Percentiles rank a stretch among this genome's conserved stretches.
Conservation (phyloP, 2,329 filamentous ascomycete genomes). For the Moelleriella libera region DNA sequence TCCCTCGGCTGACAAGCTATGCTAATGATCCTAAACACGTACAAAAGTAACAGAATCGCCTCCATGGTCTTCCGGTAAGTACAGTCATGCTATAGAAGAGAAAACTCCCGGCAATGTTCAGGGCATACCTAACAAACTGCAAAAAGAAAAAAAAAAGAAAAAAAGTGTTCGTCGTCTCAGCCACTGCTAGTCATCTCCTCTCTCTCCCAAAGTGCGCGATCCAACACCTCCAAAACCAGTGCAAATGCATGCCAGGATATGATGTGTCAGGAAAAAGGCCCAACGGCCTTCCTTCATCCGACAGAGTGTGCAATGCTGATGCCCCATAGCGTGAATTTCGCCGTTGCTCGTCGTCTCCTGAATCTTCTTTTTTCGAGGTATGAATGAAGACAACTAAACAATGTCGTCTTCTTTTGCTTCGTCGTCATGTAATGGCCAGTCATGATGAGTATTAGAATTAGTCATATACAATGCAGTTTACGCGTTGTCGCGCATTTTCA, state of each 20-base stretch:
- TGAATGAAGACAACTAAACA: not conserved
- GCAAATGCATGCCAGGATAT: not conserved
- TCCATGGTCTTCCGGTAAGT: not conserved
- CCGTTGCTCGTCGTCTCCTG: not conserved
- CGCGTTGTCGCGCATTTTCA: slow-evolving; percentile 1
- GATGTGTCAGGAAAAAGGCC: not conserved
- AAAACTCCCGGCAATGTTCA: not conserved
- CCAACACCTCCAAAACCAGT: not conserved
- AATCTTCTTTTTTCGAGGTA: not conserved
- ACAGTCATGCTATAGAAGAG: not conserved
- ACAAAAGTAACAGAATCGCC: not conserved
- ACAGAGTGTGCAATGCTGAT: not conserved
- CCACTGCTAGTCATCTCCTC: not conserved
- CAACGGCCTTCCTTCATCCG: not conserved
- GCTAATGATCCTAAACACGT: slow-evolving; percentile 3
- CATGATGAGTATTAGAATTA: not conserved
- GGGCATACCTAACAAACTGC: not conserved
- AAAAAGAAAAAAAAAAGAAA: not conserved
- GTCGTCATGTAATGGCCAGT: not conserved
- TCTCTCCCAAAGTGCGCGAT: not conserved
- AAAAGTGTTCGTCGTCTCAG: not conserved
- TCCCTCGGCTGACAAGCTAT: slow-evolving; percentile 1
- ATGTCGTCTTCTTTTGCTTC: not conserved
- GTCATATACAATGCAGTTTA: not conserved
- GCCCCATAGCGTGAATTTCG: not conserved